phyloP scores from a whole-genome alignment of 2,329 filamentous ascomycete genomes.

The Colletotrichum noveboracense region DNA sequence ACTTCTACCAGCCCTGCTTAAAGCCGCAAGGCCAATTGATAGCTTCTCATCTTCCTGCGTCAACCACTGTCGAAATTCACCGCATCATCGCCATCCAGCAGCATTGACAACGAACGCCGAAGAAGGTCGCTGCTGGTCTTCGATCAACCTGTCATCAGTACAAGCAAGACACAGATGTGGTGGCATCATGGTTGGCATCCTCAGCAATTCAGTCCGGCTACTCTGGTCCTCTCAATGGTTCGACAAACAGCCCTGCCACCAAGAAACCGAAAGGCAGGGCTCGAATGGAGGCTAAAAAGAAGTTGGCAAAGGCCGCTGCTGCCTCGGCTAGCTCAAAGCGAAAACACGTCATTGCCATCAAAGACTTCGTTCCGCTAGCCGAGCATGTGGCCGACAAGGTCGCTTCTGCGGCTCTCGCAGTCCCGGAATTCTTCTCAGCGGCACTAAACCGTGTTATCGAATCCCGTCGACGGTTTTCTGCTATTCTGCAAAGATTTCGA shows the following conservation, averaged over 20 bases:
- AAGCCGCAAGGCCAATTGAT: not conserved
- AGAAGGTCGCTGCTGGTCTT: slow-evolving; percentile 27
- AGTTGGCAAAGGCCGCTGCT: not conserved
- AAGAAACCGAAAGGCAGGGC: slow-evolving; percentile 32
- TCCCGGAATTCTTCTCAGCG: slow-evolving; percentile 32
- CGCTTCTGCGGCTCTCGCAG: not conserved
- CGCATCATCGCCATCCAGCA: not conserved
- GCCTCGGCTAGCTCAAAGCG: not conserved
- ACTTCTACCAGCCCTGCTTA: not conserved
- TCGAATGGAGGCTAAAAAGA: not conserved
- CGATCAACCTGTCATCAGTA: slow-evolving; percentile 41
- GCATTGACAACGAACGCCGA: not conserved
- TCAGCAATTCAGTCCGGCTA: slow-evolving; percentile 42
- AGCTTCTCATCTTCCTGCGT: not conserved
- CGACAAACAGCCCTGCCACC: not conserved
- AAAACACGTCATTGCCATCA: slow-evolving; percentile 39
- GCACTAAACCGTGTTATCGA: slow-evolving; percentile 43
- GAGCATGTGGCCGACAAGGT: slow-evolving; percentile 32
- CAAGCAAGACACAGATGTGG: slow-evolving; percentile 43
- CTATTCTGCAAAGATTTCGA: slow-evolving; percentile 22
- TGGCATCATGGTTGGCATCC: slow-evolving; percentile 46
- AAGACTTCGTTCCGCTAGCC: slow-evolving; percentile 42
- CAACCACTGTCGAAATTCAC: not conserved
- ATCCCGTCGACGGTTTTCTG: slow-evolving; percentile 32
- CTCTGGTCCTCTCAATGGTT: slow-evolving; percentile 15